These are phyloP conservation scores for Tuber indicum DNA, from an alignment of 495 filamentous ascomycete species.

Conservation along the genomic window DNA sequence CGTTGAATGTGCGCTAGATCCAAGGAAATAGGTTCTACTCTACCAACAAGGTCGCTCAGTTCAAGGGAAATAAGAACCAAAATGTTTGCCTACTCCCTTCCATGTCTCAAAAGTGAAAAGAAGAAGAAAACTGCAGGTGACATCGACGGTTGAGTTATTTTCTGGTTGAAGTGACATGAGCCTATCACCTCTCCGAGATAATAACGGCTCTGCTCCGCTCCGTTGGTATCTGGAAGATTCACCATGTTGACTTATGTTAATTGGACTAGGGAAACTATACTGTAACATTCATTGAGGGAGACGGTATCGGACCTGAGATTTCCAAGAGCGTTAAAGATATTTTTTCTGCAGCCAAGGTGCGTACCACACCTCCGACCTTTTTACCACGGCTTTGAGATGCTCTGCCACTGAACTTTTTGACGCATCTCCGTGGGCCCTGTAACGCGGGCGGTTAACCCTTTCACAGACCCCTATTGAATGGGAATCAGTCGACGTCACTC, in stretches of 20 bases:
- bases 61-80: conserved; percentile 78
- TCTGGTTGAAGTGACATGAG: background rate
- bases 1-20: conserved; percentile 7
- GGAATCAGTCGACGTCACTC: conserved; percentile 95
- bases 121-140: background rate
- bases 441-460: conserved; percentile 17
- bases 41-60: conserved; percentile 78
- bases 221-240: background rate
- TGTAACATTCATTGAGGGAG: conserved; percentile 95
- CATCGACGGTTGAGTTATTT: background rate
- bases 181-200: background rate
- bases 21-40: conserved; percentile 27
- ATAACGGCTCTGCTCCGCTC: background rate
- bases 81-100: conserved; percentile 58
- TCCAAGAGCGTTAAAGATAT: conserved; percentile 96
- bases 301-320: conserved; percentile 97
- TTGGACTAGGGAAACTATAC: conserved; percentile 74
- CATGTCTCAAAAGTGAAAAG: conserved; percentile 17
- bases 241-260: conserved; percentile 20
- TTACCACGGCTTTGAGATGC: background rate
- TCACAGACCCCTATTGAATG: conserved; percentile 81
- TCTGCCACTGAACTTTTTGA: conserved; percentile 17
- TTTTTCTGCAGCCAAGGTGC: conserved; percentile 84
- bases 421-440: conserved; percentile 7
- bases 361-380: conserved; percentile 29